A percentile compares a stretch with the other conserved stretches of the same genome.
These are phyloP conservation scores for Aspergillus sergii DNA, from an alignment of 2,329 filamentous ascomycete genomes.

Conservation along the genomic window DNA sequence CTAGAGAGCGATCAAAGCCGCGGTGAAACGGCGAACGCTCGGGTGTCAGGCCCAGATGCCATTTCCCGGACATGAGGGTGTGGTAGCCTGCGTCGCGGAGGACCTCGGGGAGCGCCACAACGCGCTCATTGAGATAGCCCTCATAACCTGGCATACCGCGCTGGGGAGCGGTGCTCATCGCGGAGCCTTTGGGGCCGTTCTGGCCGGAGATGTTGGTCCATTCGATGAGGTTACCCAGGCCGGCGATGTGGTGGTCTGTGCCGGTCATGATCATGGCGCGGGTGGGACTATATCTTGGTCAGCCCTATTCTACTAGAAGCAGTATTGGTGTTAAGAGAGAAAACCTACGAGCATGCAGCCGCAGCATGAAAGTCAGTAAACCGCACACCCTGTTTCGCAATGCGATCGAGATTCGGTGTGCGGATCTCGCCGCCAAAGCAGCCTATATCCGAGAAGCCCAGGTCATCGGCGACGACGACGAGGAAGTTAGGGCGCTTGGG, in stretches of 20 bases:
- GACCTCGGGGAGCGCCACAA: constrained; percentile 61
- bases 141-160: constrained; percentile 64
- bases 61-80: constrained; percentile 65
- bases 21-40: constrained; percentile 59
- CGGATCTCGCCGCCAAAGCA: constrained; percentile 64
- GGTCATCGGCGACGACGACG: constrained; percentile 60
- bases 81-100: constrained; percentile 62
- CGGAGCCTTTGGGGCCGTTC: constrained; percentile 55
- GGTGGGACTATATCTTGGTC: constrained; percentile 48
- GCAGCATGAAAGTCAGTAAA: constrained; percentile 69
- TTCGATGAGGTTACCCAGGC: constrained; percentile 62
- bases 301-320: background rate
- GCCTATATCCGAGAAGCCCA: constrained; percentile 63
- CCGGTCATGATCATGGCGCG: constrained; percentile 69
- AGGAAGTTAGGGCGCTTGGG: constrained; percentile 61
- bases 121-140: constrained; percentile 63
- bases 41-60: constrained; percentile 63
- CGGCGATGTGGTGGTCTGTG: constrained; percentile 59
- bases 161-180: constrained; percentile 57
- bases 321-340: background rate
- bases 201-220: constrained; percentile 59
- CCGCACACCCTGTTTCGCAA: constrained; percentile 56
- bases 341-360: constrained; percentile 59
- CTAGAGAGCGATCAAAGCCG: constrained; percentile 63
- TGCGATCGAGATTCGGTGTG: constrained; percentile 61